phyloP scores from a whole-genome alignment of 306 rosid genomes.

The Quercus suber region DNA sequence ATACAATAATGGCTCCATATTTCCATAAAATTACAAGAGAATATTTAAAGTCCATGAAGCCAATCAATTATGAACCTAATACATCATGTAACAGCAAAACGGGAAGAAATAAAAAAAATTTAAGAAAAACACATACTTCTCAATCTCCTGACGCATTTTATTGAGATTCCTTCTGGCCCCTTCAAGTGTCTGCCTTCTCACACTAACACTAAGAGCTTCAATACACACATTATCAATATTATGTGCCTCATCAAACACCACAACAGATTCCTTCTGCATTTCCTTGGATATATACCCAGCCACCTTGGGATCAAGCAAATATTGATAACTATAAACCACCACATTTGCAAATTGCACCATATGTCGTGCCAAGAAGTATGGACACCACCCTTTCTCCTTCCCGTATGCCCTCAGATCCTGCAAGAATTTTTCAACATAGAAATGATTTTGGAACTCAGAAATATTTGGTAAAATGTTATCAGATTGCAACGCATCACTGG shows the following conservation, averaged over 20 bases:
- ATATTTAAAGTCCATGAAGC: neutral
- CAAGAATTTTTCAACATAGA: neutral
- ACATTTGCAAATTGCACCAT: conserved; percentile 95
- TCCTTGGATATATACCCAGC: conserved; percentile 92
- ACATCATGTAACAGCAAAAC: neutral
- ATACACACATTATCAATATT: conserved; percentile 94
- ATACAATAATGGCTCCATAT: neutral
- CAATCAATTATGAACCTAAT: neutral
- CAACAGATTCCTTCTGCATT: conserved; percentile 92
- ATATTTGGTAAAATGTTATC: neutral
- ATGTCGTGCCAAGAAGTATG: conserved; percentile 87
- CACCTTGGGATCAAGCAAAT: conserved; percentile 93
- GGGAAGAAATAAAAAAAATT: neutral
- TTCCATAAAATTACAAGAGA: neutral
- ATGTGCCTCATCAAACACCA: conserved; percentile 96
- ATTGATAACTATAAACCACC: conserved; percentile 91
- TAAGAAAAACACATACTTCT: conserved; percentile 56
- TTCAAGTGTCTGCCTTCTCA: conserved; percentile 93
- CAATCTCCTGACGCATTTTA: conserved; percentile 84
- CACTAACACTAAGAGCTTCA: conserved; percentile 97
- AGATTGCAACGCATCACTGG: neutral
- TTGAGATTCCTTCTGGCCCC: conserved; percentile 88
- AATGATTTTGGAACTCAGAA: neutral
- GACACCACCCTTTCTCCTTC: conserved; percentile 91
- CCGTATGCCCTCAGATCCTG: conserved; percentile 82